Conservation (phyloP, 768 basidiomycete species). For the Boletus pseudo-olivaceus region DNA sequence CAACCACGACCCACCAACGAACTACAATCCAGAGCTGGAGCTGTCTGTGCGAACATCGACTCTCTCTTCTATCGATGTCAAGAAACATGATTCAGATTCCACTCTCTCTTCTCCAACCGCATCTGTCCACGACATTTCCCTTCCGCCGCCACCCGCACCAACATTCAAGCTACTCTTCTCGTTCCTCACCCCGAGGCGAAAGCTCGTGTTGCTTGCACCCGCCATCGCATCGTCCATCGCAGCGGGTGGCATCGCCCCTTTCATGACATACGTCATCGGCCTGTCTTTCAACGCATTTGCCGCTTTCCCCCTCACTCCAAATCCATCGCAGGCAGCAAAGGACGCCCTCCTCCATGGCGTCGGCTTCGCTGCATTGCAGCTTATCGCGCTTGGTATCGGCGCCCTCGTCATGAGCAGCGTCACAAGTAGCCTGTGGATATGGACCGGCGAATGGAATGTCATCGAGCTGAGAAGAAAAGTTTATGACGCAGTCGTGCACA, state of each 20-base stretch:
- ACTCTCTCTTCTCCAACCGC: constrained; percentile 9
- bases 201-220: constrained; percentile 57
- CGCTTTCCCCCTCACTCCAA: constrained; percentile 43
- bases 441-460: constrained; percentile 79
- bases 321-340: constrained; percentile 42
- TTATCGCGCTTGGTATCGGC: constrained; percentile 62
- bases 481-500: constrained; percentile 60
- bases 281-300: constrained; percentile 73
- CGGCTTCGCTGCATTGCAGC: constrained; percentile 59
- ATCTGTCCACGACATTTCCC: constrained; percentile 17
- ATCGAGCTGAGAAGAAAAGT: constrained; percentile 63
- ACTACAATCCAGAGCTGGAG: constrained; percentile 12
- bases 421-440: constrained; percentile 81
- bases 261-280: constrained; percentile 83
- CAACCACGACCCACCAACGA: constrained; percentile 24
- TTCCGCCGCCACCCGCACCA: constrained; percentile 38
- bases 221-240: constrained; percentile 58
- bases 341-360: constrained; percentile 52
- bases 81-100: constrained; percentile 8
- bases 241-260: constrained; percentile 72
- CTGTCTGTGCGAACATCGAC: constrained; percentile 20
- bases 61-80: constrained; percentile 18
- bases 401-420: constrained; percentile 70
- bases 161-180: constrained; percentile 66
- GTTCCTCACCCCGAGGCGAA: constrained; percentile 54